Base-by-base conservation (phyloP, 768 basidiomycete species). In the Boletus huronensis region DNA sequence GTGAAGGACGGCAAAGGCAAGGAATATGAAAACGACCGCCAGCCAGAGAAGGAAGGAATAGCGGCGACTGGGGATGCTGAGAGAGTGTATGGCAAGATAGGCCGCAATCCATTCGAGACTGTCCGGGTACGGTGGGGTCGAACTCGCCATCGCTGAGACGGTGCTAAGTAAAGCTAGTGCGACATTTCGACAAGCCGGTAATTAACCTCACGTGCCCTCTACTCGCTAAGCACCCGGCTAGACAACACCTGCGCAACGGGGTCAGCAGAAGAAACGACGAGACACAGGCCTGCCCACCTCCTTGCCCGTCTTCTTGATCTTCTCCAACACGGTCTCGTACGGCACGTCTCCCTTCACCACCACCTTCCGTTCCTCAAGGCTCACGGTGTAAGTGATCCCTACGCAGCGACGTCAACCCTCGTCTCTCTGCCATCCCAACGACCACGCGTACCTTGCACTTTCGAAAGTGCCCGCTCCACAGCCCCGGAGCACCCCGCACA, bases 291-390 rank as follows among this genome's bases (percentile, higher is more conserved):
- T n/a, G n/a, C n/a, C 23, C 49, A 90, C 92, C 85, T 90, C 81
- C 73, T 94, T 94, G 59, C 93, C 93, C 10, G 93, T 96, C 82
- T 93, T 95, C 79, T 83, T 82, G 66, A 96, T 91, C 76, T 78
- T 88, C 49, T 74, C 84, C 13, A 82, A 71, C 43, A 93, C 75
- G 3, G 77, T 76, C 0, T 91, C 88, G 67, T 88, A 90, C 17
- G 78, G 62, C 10, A 82, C 74, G 3, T 74, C 69, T 11, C 82
- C 83, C 10, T 69, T 83, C 45, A 95, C 90, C 49, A 81, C 49
- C 51, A 94, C 93, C 65, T 81, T 79, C 68, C 94, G 90, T 36
- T 73, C 82, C 28, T 81, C 83, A 34, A 93, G 80, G 64, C 65
- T 75, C 59, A 94, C 84, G 5, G 74, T 67, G 73, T 77, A 93